These are phyloP conservation scores for Malassezia sp. DNA, from an alignment of 1,284 basidiomycete species.

Conservation along the genomic window DNA sequence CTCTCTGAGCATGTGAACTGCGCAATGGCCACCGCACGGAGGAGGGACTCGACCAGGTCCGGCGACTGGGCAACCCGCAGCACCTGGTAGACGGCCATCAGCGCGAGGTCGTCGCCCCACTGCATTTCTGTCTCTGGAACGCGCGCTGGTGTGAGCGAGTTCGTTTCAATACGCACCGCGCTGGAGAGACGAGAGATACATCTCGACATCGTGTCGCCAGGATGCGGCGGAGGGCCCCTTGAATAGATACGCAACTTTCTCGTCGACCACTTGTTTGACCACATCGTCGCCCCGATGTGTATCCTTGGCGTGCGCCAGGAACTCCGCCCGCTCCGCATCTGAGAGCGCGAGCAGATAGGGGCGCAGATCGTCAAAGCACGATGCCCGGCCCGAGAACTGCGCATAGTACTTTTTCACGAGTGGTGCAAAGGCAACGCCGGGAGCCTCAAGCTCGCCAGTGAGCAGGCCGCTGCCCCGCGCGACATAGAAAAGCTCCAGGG, in stretches of 20 bases:
- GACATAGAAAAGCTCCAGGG: conserved; percentile 3
- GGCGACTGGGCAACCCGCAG: background rate
- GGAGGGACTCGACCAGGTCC: background rate
- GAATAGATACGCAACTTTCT: too few relatives aligned
- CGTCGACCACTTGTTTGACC: too few relatives aligned
- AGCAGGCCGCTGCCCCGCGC: background rate
- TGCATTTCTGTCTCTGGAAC: conserved; percentile 16
- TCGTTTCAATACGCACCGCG: too few relatives aligned
- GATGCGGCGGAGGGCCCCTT: too few relatives aligned
- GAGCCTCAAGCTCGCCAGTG: background rate
- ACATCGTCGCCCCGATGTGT: too few relatives aligned
- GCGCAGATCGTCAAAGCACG: conserved; percentile 13
- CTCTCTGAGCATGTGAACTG: conserved; percentile 1
- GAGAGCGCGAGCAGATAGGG: background rate
- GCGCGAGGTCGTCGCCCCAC: conserved; percentile 10
- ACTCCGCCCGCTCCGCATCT: background rate
- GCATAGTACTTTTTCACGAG: conserved; percentile 3
- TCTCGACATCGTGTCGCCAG: too few relatives aligned
- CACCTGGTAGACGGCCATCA: conserved; percentile 1
- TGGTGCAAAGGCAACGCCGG: background rate
- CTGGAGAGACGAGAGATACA: too few relatives aligned
- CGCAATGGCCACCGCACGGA: conserved; percentile 1
- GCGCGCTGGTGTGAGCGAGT: background rate
- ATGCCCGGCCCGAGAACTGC: background rate
- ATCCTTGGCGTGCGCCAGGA: too few relatives aligned